Conservation (phyloP, 306 rosid species). For the Corylus heterophylla region DNA sequence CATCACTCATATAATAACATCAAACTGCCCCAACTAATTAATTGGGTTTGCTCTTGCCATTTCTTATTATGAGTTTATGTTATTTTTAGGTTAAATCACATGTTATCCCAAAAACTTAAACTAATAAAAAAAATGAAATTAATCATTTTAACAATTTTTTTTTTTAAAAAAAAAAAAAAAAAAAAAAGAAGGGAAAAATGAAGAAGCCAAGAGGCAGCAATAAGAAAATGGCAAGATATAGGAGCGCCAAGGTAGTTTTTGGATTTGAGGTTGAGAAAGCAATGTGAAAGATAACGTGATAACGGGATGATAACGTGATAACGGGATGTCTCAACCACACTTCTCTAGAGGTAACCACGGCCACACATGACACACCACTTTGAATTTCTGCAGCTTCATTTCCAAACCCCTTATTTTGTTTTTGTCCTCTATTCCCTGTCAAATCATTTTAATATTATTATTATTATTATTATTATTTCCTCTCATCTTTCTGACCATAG, state of each 20-base stretch:
- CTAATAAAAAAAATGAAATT: no score
- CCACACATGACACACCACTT: conserved; percentile 33
- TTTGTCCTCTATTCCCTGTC: conserved; percentile 11
- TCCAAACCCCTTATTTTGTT: conserved; percentile 15
- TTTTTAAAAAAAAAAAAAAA: no score
- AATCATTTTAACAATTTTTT: no score
- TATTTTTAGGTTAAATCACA: no score
- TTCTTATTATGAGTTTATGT: no score
- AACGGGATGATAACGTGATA: conserved; percentile 78
- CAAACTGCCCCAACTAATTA: no score
- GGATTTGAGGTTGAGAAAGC: conserved; percentile 71
- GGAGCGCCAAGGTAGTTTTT: conserved; percentile 2
- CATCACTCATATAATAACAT: no score
- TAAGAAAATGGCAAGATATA: neutral
- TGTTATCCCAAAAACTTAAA: no score
- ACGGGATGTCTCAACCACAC: conserved; percentile 58
- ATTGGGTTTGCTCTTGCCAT: no score
- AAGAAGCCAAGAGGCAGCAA: neutral
- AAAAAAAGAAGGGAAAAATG: neutral
- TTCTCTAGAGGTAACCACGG: conserved; percentile 26
- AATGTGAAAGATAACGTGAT: conserved; percentile 74
- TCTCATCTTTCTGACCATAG: neutral
- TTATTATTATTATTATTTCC: neutral
- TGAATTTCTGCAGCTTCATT: conserved; percentile 5
- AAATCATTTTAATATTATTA: no score